Base-by-base conservation (phyloP, 139 green algal genomes). In the Astrephomene gubernaculifera region DNA sequence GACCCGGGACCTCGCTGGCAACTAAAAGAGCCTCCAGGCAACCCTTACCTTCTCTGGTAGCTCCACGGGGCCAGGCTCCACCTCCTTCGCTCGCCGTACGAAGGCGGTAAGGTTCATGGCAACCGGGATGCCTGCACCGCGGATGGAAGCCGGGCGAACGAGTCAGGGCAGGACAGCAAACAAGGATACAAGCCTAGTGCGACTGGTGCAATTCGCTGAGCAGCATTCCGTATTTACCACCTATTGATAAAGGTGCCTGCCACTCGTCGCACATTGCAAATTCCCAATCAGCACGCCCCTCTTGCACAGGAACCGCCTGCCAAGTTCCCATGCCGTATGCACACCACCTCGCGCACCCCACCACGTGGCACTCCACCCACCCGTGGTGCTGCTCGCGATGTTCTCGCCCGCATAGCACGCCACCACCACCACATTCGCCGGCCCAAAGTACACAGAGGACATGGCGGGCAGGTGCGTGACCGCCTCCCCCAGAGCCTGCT, bases 401-500 rank as follows among this genome's bases (percentile, higher is more conserved):
- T 88, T 85, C 9, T 44, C 33, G 0, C 70, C 90, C 35, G 90
- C 90, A 69, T 80, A 91, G 19, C 86, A 79, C 1, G 81, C 87
- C 29, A 92, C 61, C 71, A 94, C 78, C 27, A 86, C 68, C 27
- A 44, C 63, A 44, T 85, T 79, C 10, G 84, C 87, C 14, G 65
- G 64, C 29, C 54, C 31, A 25, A 83, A 81, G 73, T 88, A 90
- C 6, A 29, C 57, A 22, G 72, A 70, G 3, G 78, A 65, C n/a
- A 41, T 65, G 85, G 76, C 33, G 7, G 90, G 90, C 38, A 89
- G 79, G 65, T 90, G 31, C 63, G 87, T 60, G n/a, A 67, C 70
- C 1, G 90, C 90, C 29, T 61, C 75, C 5, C 65, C 73, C 60
- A 93, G 57, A 7, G 86, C 89, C 88, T 94, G 90, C 71, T 88